Base-by-base conservation (phyloP, 192 early-diverging fungal genomes). In the Gaertneriomyces sp. region DNA sequence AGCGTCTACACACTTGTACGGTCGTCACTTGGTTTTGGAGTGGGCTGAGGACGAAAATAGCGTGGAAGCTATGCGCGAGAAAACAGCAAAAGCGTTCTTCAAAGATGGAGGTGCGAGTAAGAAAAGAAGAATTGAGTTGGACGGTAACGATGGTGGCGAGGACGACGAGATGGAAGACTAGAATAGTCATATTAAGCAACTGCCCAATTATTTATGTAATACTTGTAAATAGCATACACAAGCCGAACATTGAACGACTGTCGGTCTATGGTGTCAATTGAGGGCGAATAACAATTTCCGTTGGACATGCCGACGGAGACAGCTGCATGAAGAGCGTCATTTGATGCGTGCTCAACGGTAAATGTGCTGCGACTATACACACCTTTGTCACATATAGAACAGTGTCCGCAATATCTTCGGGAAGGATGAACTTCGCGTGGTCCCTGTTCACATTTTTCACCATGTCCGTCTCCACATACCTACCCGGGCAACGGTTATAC, bases 11-110 rank as follows among this genome's bases (percentile, higher is more conserved):
- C 97, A 99, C 82, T 88, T 99, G 81, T 94, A 96, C 60, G 97
- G 97, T 61, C 87, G 97, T 25, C 97, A 96, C 72, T 71, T 99
- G 70, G 94, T 99, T 6, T 79, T 97, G 50, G 94, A 94, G 77
- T 99, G 90, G 90, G 97, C 95, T 14, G 85, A 93, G 65, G 87
- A 89, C 20, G 91, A 92, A 42, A 88, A 89, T 57, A 82, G 81
- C 56, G 77, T 96, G 49, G 88, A 93, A 63, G 88, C 86, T 6
- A 81, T 96, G 60, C 79, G 95, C 69, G 85, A 89, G 66, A 98
- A 95, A 77, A 88, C 89, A 19, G 88, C 83, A 7, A 89, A 88
- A 57, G 83, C 88, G 54, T 98, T 89, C 85, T 74, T 82, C 14
- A 84, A 79, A 43, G 78, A 80, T 6, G 81, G 77, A 45, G 71